phyloP scores from a whole-genome alignment of 2,329 filamentous ascomycete species.

The Neoarthrinium moseri region DNA sequence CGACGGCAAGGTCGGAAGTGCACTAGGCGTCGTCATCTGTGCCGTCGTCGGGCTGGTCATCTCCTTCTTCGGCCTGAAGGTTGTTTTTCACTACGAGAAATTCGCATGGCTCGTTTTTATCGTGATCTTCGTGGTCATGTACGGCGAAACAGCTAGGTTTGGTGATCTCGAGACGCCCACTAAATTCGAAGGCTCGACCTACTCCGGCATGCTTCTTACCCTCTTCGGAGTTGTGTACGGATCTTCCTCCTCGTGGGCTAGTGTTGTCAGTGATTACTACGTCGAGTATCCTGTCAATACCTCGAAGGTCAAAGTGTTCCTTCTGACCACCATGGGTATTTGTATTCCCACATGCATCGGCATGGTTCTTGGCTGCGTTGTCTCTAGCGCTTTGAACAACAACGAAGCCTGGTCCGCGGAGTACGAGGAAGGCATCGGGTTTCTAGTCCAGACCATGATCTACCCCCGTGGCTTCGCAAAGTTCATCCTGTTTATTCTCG shows the following conservation, averaged over 20 bases:
- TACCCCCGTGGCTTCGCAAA: conserved; percentile 46
- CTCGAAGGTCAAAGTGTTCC: conserved; percentile 43
- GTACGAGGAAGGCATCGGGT: conserved; percentile 42
- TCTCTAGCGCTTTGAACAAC: conserved; percentile 39
- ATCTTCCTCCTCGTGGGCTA: conserved; percentile 46
- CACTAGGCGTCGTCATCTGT: conserved; percentile 53
- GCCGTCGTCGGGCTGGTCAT: conserved; percentile 47
- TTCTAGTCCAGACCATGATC: conserved; percentile 42
- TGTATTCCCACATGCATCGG: conserved; percentile 46
- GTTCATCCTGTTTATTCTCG: conserved; percentile 31
- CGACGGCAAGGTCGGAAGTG: conserved; percentile 40
- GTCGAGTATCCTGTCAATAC: conserved; percentile 46
- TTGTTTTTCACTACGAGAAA: conserved; percentile 48
- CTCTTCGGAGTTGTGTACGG: conserved; percentile 46
- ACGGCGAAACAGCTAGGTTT: conserved; percentile 40
- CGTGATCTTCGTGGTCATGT: conserved; percentile 48
- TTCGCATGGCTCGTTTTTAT: conserved; percentile 49
- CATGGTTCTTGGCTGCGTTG: conserved; percentile 43
- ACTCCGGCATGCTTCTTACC: conserved; percentile 38
- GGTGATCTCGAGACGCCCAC: conserved; percentile 37
- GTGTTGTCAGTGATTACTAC: conserved; percentile 44
- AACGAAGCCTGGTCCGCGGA: conserved; percentile 35
- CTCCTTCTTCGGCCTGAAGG: conserved; percentile 49
- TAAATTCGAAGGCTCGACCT: conserved; percentile 30
- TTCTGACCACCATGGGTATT: conserved; percentile 47